These are phyloP conservation scores for Fusarium sp. DNA, from an alignment of 2,329 filamentous ascomycete species.

Conservation along the genomic window DNA sequence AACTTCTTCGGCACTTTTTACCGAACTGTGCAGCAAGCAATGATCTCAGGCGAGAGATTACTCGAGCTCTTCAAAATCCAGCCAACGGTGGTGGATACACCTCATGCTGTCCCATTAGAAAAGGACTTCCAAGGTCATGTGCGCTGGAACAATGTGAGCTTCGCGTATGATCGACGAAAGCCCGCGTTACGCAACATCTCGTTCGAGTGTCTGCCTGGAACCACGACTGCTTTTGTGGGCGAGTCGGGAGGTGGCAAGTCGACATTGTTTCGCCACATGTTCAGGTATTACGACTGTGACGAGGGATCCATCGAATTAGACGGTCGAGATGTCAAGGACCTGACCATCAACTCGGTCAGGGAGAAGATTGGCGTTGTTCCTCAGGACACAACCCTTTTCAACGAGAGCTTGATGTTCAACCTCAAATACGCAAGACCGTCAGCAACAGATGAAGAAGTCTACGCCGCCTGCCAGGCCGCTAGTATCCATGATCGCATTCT, in stretches of 20 bases:
- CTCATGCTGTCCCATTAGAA: constrained; percentile 70
- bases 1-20: constrained; percentile 97
- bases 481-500: constrained; percentile 95
- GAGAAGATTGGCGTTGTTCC: constrained; percentile 95
- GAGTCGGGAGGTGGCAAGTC: constrained; percentile 98
- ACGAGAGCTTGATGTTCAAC: constrained; percentile 95
- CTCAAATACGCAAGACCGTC: constrained; percentile 87
- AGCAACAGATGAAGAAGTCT: constrained; percentile 85
- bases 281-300: constrained; percentile 92
- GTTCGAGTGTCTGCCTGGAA: constrained; percentile 89
- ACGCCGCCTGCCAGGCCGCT: constrained; percentile 84
- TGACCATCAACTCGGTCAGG: constrained; percentile 94
- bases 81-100: constrained; percentile 87
- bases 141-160: constrained; percentile 88
- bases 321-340: constrained; percentile 82
- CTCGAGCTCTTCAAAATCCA: constrained; percentile 96
- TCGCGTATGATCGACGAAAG: constrained; percentile 89
- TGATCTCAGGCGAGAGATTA: constrained; percentile 97
- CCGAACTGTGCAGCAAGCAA: constrained; percentile 91
- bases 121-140: constrained; percentile 82
- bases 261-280: constrained; percentile 93
- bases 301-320: constrained; percentile 87
- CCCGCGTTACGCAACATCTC: constrained; percentile 85
- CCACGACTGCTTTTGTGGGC: constrained; percentile 94
- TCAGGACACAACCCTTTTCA: constrained; percentile 95